Percentiles rank a stretch among this genome's conserved stretches.
Conservation (phyloP, 768 basidiomycete species). For the Termitomyces sp. region DNA sequence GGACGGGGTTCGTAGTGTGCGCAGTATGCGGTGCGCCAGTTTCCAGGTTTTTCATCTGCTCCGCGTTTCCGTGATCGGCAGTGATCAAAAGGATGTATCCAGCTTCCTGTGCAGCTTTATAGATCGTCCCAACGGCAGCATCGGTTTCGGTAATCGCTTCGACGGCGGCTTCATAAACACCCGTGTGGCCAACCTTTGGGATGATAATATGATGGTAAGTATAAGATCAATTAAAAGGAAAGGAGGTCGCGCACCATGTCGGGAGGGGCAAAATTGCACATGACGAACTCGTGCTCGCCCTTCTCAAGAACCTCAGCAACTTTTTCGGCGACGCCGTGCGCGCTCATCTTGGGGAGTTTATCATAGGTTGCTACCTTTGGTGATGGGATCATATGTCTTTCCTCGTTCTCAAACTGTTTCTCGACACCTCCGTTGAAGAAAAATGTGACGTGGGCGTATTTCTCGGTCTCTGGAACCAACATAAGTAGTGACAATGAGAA, state of each 20-base stretch:
- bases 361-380: constrained; percentile 96
- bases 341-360: constrained; percentile 86
- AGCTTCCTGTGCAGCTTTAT: constrained; percentile 77
- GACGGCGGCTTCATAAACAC: constrained; percentile 87
- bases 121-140: constrained; percentile 81
- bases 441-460: constrained; percentile 97
- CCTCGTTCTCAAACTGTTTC: constrained; percentile 82
- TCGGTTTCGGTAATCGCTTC: constrained; percentile 87
- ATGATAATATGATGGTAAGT: neutral
- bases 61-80: constrained; percentile 94
- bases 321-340: constrained; percentile 82
- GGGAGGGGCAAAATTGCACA: constrained; percentile 98
- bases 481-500: neutral
- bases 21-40: constrained; percentile 89
- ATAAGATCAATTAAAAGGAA: too few species aligned
- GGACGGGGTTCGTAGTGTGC: constrained; percentile 87
- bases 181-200: constrained; percentile 85
- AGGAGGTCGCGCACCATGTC: constrained; percentile 65
- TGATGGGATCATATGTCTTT: constrained; percentile 83
- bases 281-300: constrained; percentile 78
- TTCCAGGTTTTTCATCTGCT: constrained; percentile 83
- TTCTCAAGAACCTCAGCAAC: constrained; percentile 80
- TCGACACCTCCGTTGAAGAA: constrained; percentile 98
- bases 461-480: constrained; percentile 72
- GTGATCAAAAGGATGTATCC: constrained; percentile 88